phyloP scores from a whole-genome alignment of 768 basidiomycete species.

The Boletus sensibilis region DNA sequence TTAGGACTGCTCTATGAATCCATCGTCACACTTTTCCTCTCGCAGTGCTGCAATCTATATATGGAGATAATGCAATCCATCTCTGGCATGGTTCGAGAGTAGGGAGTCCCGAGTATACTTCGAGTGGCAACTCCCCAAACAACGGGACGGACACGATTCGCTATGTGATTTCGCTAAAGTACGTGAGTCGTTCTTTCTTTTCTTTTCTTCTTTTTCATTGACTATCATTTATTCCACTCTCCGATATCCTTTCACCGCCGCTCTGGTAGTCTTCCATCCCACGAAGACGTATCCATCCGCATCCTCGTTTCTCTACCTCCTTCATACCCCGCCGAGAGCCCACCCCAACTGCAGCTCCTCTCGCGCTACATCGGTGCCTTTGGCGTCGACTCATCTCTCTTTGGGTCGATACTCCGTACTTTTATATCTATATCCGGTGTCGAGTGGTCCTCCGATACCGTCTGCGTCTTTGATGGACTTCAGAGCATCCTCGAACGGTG shows the following conservation, averaged over 20 bases:
- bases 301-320: slow-evolving; percentile 58
- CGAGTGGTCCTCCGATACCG: slow-evolving; percentile 70
- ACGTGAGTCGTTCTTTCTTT: slow-evolving; percentile 28
- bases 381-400: slow-evolving; percentile 68
- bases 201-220: not conserved
- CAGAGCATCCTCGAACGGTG: slow-evolving; percentile 71
- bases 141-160: slow-evolving; percentile 45
- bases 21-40: slow-evolving; percentile 5
- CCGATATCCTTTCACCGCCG: not conserved
- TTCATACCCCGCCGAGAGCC: slow-evolving; percentile 62
- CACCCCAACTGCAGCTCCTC: slow-evolving; percentile 82
- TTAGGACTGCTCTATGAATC: not conserved
- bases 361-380: slow-evolving; percentile 83
- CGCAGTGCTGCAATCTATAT: slow-evolving; percentile 75
- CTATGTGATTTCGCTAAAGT: slow-evolving; percentile 67
- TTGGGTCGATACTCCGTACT: slow-evolving; percentile 74
- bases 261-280: slow-evolving; percentile 47
- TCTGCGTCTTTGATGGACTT: slow-evolving; percentile 87
- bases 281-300: slow-evolving; percentile 51
- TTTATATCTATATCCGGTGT: slow-evolving; percentile 76
- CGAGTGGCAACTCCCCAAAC: slow-evolving; percentile 9
- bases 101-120: slow-evolving; percentile 10
- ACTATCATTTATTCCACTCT: not conserved
- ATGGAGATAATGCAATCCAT: slow-evolving; percentile 65
- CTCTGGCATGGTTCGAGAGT: slow-evolving; percentile 48